Base-by-base conservation (phyloP, 1,284 basidiomycete species). In the Phlebopus sp. region DNA sequence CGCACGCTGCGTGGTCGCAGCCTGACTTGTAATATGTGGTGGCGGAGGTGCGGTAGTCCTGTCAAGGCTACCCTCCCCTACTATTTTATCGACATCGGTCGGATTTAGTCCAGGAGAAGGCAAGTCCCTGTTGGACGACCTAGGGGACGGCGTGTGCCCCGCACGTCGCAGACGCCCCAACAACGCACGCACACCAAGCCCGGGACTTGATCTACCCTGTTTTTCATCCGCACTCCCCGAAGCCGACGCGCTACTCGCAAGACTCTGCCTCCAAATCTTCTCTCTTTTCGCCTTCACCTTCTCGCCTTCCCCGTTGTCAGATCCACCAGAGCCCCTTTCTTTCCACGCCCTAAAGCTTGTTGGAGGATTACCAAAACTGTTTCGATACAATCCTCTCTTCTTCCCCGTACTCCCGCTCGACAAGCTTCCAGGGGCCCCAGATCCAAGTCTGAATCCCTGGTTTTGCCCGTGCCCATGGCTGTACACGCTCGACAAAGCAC, bases 91-190 rank as follows among this genome's bases (percentile, higher is more conserved):
- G 13, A 31, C 38, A 32, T 64, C 56, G 13, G n/a, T 46, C 21
- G 31, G 13, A 1, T 29, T 44, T n/a, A 38, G 23, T 3, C 44
- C 48, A 10, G 50, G 45, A n/a, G 60, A 53, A 14, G 63, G 38
- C 30, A 66, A 46, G 15, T 59, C 62, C 19, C 43, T 53, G 19
- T 36, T 42, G 1, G 63, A 64, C 9, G 63, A 55, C 14, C 45
- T 60, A 25, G 64, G 64, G 10, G 64, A 67, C 5, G 62, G 55
- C 1, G 63, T 61, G 41, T 55, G 56, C 21, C 63, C 60, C 3
- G 44, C 53, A 29, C 60, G 53, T 14, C 63, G 55, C 32, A 64
- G 38, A 29, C 59, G 64, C 14, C 49, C 64, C n/a, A 64, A 39
- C 25, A 64, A 42, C 5, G 54, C 56, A 34, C 64, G 65, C 14